Base-by-base conservation (phyloP, 1,284 basidiomycete species). In the Jaminaea rosea region DNA sequence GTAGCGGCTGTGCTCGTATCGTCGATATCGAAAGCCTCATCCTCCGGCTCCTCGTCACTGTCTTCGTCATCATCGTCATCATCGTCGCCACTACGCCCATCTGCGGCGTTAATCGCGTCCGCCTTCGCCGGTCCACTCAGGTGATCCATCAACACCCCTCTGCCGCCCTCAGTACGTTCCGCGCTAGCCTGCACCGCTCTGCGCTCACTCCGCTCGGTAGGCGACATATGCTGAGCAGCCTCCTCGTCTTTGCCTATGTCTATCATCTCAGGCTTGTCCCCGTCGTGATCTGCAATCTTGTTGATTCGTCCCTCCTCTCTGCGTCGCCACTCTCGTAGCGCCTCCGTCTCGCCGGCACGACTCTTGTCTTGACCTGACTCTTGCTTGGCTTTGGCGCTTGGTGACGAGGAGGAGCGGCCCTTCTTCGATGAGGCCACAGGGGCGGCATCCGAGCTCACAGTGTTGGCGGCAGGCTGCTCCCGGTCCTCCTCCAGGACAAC, bases 401-500 rank as follows among this genome's bases (percentile, higher is more conserved):
- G n/a, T n/a, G n/a, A n/a, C n/a, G n/a, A n/a, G n/a, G n/a, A n/a
- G n/a, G n/a, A n/a, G n/a, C n/a, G n/a, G n/a, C n/a, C n/a, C n/a
- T n/a, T n/a, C n/a, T n/a, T n/a, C n/a, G n/a, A n/a, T n/a, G n/a
- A n/a, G n/a, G n/a, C n/a, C n/a, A n/a, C n/a, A n/a, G n/a, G n/a
- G n/a, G n/a, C n/a, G n/a, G n/a, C n/a, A n/a, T n/a, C n/a, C 11
- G 7, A 6, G 11, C n/a, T n/a, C n/a, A n/a, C n/a, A n/a, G n/a
- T n/a, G n/a, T n/a, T n/a, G n/a, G 17, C 46, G 19, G 4, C 15
- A 5, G 10, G 15, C 13, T 50, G 44, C 4, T 62, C 63, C 41
- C 90, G 83, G 75, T 96, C 90, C 19, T 94, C 84, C 75, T 98
- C 91, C 3, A 69, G 52, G 9, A 70, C 61, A 21, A 67, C 67